phyloP scores from a whole-genome alignment of 495 filamentous ascomycete genomes.

The Hypoxylon trugodes region DNA sequence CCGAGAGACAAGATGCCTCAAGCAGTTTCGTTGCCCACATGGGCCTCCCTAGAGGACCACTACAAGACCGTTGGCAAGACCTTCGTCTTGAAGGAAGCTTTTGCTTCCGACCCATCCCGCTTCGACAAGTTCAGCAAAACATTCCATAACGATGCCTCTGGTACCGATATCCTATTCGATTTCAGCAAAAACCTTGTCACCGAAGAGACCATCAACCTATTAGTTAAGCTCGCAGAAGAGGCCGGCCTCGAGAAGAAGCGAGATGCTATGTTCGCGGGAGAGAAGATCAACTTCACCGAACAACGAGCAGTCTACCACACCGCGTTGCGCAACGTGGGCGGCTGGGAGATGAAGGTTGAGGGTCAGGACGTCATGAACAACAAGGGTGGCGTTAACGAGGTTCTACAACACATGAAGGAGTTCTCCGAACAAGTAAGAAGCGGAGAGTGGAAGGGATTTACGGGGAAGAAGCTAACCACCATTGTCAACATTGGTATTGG shows the following conservation, averaged over 20 bases:
- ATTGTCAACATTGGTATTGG: slow-evolving; percentile 99
- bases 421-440: slow-evolving; percentile 94
- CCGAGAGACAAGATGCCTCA: slow-evolving; percentile 61
- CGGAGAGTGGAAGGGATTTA: slow-evolving; percentile 97
- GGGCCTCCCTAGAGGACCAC: slow-evolving; percentile 89
- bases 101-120: slow-evolving; percentile 85
- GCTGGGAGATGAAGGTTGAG: slow-evolving; percentile 89
- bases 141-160: slow-evolving; percentile 72
- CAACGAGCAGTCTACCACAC: slow-evolving; percentile 94
- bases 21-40: slow-evolving; percentile 81
- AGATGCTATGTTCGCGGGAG: slow-evolving; percentile 95
- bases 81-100: slow-evolving; percentile 92
- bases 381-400: slow-evolving; percentile 76
- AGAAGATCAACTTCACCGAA: slow-evolving; percentile 99
- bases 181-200: slow-evolving; percentile 99
- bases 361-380: slow-evolving; percentile 92
- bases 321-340: slow-evolving; percentile 87
- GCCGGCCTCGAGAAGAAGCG: slow-evolving; percentile 90
- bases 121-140: slow-evolving; percentile 89
- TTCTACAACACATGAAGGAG: slow-evolving; percentile 95
- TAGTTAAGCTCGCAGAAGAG: slow-evolving; percentile 90
- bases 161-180: slow-evolving; percentile 87
- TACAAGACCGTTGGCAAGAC: slow-evolving; percentile 82
- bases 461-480: slow-evolving; percentile 95
- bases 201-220: slow-evolving; percentile 85